Conservation (phyloP, 305 asterid species). For the Ajuga reptans region DNA sequence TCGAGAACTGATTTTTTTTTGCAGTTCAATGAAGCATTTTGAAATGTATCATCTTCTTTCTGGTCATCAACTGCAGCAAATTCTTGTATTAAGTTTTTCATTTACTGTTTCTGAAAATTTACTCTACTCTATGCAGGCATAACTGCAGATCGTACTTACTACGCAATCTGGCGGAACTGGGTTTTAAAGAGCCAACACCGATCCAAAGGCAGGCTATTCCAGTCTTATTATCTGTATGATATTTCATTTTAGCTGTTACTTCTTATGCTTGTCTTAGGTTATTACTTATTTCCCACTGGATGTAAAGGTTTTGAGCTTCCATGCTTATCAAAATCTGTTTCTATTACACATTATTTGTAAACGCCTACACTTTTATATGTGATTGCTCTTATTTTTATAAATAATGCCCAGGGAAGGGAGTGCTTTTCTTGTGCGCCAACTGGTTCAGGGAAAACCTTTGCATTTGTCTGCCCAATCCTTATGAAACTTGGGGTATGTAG, state of each 20-base stretch:
- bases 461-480: constrained; percentile 75
- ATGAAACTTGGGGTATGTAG: constrained; percentile 63
- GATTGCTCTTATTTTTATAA: not conserved
- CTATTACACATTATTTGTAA: not conserved
- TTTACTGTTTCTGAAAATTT: not conserved
- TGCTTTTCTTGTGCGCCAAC: constrained; percentile 95
- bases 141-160: constrained; percentile 53
- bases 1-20: not conserved
- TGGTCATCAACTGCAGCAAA: not conserved
- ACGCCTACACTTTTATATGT: not conserved
- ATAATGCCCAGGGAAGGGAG: constrained; percentile 64
- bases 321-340: not conserved
- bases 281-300: not conserved
- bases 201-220: constrained; percentile 97
- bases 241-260: constrained; percentile 31
- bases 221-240: constrained; percentile 77
- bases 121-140: constrained; percentile 39
- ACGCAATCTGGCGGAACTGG: constrained; percentile 57
- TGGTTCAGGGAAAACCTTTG: constrained; percentile 90
- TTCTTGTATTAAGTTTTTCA: not conserved
- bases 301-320: constrained; percentile 5
- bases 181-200: constrained; percentile 85
- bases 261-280: not conserved
- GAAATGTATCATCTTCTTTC: not conserved
- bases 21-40: not conserved